These are phyloP conservation scores for Trichoderma arundinaceum DNA, from an alignment of 2,329 filamentous ascomycete species.

Conservation along the genomic window DNA sequence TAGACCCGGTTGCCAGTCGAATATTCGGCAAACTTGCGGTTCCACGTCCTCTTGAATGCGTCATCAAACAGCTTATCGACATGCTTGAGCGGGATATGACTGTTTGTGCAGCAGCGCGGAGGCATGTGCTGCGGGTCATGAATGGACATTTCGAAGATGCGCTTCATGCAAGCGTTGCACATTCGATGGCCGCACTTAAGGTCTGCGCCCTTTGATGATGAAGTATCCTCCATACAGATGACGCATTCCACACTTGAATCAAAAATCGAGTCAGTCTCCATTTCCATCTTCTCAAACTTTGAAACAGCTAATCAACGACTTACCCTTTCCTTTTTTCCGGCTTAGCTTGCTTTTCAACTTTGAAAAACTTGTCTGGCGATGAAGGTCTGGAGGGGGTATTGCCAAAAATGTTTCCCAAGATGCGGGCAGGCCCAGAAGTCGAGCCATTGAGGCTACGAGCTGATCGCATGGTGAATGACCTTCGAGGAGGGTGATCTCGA, in stretches of 20 bases:
- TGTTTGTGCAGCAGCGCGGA: conserved; percentile 76
- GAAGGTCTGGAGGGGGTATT: conserved; percentile 23
- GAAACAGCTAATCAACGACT: conserved; percentile 26
- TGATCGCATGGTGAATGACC: conserved; percentile 33
- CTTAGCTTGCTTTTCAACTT: conserved; percentile 35
- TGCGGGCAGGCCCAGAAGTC: conserved; percentile 20
- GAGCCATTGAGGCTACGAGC: conserved; percentile 34
- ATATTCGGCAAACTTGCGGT: conserved; percentile 78
- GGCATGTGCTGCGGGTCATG: conserved; percentile 83
- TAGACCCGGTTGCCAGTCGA: conserved; percentile 77
- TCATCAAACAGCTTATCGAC: conserved; percentile 76
- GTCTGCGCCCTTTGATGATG: conserved; percentile 67
- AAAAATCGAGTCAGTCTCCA: conserved; percentile 31
- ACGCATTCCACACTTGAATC: conserved; percentile 69
- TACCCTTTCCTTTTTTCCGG: conserved; percentile 36
- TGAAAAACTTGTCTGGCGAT: conserved; percentile 37
- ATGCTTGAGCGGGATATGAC: conserved; percentile 75
- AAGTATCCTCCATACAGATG: conserved; percentile 72
- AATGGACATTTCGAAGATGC: conserved; percentile 75
- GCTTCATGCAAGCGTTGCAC: conserved; percentile 77
- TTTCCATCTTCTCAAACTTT: background rate
- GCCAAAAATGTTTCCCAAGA: conserved; percentile 17
- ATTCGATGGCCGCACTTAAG: conserved; percentile 81
- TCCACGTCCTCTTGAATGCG: conserved; percentile 80
- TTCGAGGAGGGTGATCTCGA: conserved; percentile 27